Conservation (phyloP, 1,139 yeast genomes). For the Blastobotrys raffinosifermentans region DNA sequence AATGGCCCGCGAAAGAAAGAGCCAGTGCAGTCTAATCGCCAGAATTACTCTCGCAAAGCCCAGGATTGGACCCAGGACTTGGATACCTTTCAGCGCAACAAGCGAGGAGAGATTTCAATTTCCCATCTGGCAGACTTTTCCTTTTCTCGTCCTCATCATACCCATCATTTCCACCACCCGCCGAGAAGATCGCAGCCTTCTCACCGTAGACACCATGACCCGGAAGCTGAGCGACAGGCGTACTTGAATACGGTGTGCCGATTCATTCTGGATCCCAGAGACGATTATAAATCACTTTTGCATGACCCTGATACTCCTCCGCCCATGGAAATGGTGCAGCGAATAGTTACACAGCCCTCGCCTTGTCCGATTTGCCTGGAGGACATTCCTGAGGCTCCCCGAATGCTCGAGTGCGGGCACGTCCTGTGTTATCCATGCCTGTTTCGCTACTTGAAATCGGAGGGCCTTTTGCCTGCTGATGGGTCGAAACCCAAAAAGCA, state of each 20-base stretch:
- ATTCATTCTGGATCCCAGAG: constrained; percentile 61
- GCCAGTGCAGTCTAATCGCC: not conserved
- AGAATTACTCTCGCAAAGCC: constrained; percentile 2
- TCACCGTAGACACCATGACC: constrained; percentile 4
- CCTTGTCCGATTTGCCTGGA: constrained; percentile 88
- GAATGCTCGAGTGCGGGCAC: constrained; percentile 96
- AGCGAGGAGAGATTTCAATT: constrained; percentile 25
- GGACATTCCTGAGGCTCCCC: constrained; percentile 81
- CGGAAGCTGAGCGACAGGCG: constrained; percentile 53
- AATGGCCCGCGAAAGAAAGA: constrained; percentile 3
- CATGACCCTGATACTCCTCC: constrained; percentile 73
- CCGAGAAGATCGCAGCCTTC: not conserved
- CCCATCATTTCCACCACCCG: constrained; percentile 2
- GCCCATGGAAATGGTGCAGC: constrained; percentile 52
- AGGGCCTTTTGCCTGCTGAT: constrained; percentile 29
- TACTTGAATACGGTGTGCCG: constrained; percentile 83
- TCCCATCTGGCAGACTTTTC: constrained; percentile 30
- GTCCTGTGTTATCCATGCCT: constrained; percentile 80
- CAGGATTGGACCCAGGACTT: constrained; percentile 7
- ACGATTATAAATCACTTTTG: constrained; percentile 50
- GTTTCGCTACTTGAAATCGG: constrained; percentile 61
- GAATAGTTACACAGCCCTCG: constrained; percentile 71
- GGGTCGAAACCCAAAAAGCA: constrained; percentile 39
- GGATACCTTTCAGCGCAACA: constrained; percentile 17
- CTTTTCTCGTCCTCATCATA: constrained; percentile 3